phyloP scores from a whole-genome alignment of 257 asterid genomes.

The Primulina huaijiensis region DNA sequence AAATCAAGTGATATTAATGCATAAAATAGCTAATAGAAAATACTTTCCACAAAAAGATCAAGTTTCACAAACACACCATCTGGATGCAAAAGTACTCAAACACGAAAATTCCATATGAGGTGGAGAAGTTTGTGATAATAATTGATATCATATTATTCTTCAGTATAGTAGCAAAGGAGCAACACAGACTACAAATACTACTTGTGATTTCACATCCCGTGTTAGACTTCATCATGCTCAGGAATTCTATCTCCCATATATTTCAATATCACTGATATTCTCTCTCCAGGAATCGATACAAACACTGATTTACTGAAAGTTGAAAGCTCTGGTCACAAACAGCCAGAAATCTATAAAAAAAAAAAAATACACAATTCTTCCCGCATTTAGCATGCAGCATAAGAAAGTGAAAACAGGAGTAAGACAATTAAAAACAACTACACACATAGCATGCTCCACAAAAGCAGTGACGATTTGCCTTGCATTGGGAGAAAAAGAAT shows the following conservation, averaged over 20 bases:
- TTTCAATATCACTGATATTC: constrained; percentile 13
- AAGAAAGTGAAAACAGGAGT: neutral
- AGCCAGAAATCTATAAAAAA: neutral
- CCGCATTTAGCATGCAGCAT: neutral
- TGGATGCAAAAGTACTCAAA: neutral
- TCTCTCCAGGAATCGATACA: neutral
- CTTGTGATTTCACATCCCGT: too few species aligned
- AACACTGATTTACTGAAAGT: constrained; percentile 4
- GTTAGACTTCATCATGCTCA: neutral
- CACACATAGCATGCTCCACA: neutral
- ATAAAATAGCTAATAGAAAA: neutral
- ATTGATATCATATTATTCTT: constrained; percentile 3
- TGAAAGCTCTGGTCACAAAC: neutral
- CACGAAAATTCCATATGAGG: constrained; percentile 11
- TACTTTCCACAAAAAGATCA: neutral
- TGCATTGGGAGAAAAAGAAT: neutral
- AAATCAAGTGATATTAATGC: constrained; percentile 6
- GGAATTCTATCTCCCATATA: neutral
- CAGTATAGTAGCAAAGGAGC: neutral
- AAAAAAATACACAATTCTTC: neutral
- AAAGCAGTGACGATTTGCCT: neutral
- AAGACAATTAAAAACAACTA: neutral
- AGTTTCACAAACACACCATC: constrained; percentile 1
- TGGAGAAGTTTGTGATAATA: neutral
- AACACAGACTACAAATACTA: neutral